Conservation (phyloP, 148 eudicot genomes). For the Rhododendron griersonianum region DNA sequence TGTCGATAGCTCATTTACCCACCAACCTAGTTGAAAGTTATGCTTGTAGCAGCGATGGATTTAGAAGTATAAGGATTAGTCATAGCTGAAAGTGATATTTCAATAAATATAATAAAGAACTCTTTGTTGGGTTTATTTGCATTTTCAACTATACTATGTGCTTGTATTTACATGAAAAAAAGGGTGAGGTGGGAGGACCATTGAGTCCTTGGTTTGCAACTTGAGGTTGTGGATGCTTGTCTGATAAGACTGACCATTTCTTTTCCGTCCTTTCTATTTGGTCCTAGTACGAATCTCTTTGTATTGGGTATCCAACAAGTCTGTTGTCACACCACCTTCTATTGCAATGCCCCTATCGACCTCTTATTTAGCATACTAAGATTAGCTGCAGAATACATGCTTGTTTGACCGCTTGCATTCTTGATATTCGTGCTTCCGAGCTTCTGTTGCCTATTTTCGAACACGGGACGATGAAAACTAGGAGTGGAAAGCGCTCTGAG, state of each 20-base stretch:
- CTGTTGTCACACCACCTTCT: constrained; percentile 19
- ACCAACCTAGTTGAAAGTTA: constrained; percentile 16
- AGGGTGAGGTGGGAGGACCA: constrained; percentile 14
- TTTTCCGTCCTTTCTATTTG: constrained; percentile 22
- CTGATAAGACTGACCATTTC: constrained; percentile 20
- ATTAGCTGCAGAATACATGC: not conserved
- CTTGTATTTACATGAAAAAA: not conserved
- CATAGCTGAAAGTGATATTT: constrained; percentile 17
- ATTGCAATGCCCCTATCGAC: not conserved
- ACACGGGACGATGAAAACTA: constrained; percentile 38
- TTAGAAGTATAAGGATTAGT: constrained; percentile 5
- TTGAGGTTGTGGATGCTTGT: constrained; percentile 35
- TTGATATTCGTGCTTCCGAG: not conserved
- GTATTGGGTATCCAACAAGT: constrained; percentile 21
- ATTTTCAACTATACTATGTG: too few relatives aligned
- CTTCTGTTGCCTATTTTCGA: not conserved
- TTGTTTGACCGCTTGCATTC: not conserved
- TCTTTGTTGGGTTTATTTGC: not conserved
- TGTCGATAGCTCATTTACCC: not conserved
- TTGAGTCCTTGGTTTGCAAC: constrained; percentile 30
- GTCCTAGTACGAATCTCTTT: constrained; percentile 30
- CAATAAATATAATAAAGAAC: not conserved
- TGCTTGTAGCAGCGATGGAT: not conserved
- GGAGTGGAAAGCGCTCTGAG: constrained; percentile 63
- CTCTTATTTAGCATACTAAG: not conserved